Evolutionary conservation across 169 alveolate genomes (phyloP).

Genomic region (Cryptosporidium parvum): DNA sequence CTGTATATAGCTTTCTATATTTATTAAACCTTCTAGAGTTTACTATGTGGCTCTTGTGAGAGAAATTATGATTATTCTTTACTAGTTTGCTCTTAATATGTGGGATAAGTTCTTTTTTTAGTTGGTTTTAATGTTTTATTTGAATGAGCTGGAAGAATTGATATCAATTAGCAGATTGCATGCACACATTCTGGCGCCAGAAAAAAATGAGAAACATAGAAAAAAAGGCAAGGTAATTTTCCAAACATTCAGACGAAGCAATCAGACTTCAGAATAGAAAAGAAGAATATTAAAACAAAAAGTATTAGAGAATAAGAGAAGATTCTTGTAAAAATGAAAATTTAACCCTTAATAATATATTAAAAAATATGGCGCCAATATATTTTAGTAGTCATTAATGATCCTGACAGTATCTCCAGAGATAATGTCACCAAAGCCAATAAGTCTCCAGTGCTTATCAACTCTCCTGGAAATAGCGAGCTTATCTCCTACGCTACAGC

Average conservation of each 20-base stretch:
- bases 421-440: slow-evolving; percentile 97
- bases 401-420: slow-evolving; percentile 57
- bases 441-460: slow-evolving; percentile 97
- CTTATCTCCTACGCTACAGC: slow-evolving; percentile 94
- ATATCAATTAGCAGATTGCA: no score
- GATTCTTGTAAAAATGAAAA: background rate
- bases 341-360: slow-evolving; percentile 1
- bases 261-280: no score
- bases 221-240: no score
- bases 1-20: background rate
- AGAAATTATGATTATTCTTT: no score
- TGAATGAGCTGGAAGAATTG: no score
- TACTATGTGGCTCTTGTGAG: background rate
- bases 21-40: background rate
- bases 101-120: no score
- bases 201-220: no score
- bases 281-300: background rate
- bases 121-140: no score
- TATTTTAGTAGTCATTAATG: slow-evolving; percentile 44
- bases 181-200: no score
- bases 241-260: no score
- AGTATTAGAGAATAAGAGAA: background rate
- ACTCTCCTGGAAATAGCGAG: slow-evolving; percentile 97
- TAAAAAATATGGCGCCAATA: background rate
- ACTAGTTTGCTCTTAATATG: no score